A percentile compares a stretch with the other conserved stretches of the same genome.
Conservation (phyloP, 2,329 filamentous ascomycete species). For the Plenodomus biglobosus region DNA sequence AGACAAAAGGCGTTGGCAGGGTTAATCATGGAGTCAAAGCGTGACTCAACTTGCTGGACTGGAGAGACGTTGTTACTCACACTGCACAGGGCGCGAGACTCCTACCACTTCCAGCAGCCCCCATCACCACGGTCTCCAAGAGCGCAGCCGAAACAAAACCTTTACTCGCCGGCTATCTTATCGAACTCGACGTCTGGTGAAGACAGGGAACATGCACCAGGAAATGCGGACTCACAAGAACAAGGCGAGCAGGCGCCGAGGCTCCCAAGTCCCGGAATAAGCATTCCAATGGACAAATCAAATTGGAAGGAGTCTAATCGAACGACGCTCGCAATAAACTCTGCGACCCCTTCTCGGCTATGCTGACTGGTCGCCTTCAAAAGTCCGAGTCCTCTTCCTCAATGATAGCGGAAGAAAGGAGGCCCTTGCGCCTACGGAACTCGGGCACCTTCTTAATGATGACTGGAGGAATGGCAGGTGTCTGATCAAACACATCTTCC, state of each 20-base stretch:
- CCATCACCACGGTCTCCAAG: not conserved
- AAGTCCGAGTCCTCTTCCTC: constrained; percentile 67
- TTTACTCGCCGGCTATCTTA: not conserved
- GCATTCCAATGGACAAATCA: not conserved
- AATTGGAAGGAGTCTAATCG: constrained; percentile 5
- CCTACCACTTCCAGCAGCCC: not conserved
- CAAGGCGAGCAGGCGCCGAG: not conserved
- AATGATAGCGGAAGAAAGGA: constrained; percentile 68
- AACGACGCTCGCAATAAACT: constrained; percentile 3
- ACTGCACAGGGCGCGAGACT: not conserved
- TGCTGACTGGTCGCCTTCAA: constrained; percentile 21
- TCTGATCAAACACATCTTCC: constrained; percentile 16
- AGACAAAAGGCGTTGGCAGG: constrained; percentile 13
- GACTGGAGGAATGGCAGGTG: constrained; percentile 17
- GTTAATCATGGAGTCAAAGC: constrained; percentile 6
- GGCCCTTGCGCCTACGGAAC: constrained; percentile 43
- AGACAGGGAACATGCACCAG: not conserved
- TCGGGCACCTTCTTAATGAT: constrained; percentile 35
- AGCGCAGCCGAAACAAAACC: not conserved
- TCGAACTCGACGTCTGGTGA: not conserved
- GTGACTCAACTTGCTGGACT: not conserved
- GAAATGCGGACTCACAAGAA: not conserved
- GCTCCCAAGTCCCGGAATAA: not conserved
- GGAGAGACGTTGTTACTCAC: not conserved
- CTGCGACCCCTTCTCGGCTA: not conserved